These are phyloP conservation scores for Arxiozyma slooffiae DNA, from an alignment of 1,139 yeast species.

Conservation along the genomic window DNA sequence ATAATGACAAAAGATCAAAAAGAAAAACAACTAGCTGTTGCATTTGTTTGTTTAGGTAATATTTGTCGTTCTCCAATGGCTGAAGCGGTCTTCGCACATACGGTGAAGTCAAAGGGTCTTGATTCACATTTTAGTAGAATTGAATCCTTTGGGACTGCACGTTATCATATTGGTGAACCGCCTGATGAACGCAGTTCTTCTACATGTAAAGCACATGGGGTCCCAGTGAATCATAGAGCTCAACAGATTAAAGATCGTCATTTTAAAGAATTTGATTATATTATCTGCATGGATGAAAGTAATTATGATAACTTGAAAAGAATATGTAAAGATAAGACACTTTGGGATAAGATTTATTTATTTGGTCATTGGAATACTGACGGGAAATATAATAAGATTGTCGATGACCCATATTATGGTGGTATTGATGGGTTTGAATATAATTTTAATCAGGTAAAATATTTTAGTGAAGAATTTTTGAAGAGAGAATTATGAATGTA, in stretches of 20 bases:
- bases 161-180: conserved; percentile 69
- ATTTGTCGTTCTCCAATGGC: conserved; percentile 99
- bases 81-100: conserved; percentile 74
- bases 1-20: conserved; percentile 12
- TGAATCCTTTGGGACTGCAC: conserved; percentile 85
- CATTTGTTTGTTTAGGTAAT: conserved; percentile 87
- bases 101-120: conserved; percentile 44
- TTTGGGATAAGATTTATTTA: conserved; percentile 36
- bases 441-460: conserved; percentile 63
- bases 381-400: conserved; percentile 42
- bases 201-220: conserved; percentile 62
- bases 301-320: conserved; percentile 52
- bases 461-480: conserved; percentile 61
- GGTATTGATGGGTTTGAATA: conserved; percentile 72
- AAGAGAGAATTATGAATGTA: conserved; percentile 34
- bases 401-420: conserved; percentile 89
- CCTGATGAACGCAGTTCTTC: conserved; percentile 70
- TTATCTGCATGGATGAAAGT: conserved; percentile 75
- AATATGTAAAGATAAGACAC: conserved; percentile 45
- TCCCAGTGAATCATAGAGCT: conserved; percentile 65
- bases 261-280: conserved; percentile 65
- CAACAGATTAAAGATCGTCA: conserved; percentile 56
- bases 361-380: conserved; percentile 71
- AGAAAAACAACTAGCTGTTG: conserved; percentile 44
- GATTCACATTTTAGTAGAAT: conserved; percentile 39